phyloP scores from a whole-genome alignment of 2,329 filamentous ascomycete genomes.

The Aspergillus tamarii region DNA sequence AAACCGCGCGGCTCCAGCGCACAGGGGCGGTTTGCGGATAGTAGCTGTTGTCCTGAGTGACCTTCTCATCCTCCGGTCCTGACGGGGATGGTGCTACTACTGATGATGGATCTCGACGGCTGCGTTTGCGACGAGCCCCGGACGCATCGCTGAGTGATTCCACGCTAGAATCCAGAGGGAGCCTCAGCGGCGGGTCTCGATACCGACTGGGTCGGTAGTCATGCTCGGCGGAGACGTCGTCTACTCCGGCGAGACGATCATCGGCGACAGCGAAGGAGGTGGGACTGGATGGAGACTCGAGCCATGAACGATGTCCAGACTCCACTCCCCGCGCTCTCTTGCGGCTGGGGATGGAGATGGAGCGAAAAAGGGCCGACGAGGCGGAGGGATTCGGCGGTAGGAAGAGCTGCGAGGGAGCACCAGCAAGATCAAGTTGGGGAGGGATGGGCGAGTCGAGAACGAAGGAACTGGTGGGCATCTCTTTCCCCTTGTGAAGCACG shows the following conservation, averaged over 20 bases:
- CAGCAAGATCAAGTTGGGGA: slow-evolving; percentile 43
- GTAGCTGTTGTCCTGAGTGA: slow-evolving; percentile 7
- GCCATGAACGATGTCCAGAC: slow-evolving; percentile 28
- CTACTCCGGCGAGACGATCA: slow-evolving; percentile 10
- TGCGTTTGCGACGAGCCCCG: slow-evolving; percentile 36
- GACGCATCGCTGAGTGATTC: slow-evolving; percentile 26
- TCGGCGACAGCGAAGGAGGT: slow-evolving; percentile 41
- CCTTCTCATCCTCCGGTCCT: slow-evolving; percentile 22
- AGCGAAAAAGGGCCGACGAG: slow-evolving; percentile 41
- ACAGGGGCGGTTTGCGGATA: slow-evolving; percentile 22
- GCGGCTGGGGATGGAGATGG: slow-evolving; percentile 35
- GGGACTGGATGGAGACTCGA: slow-evolving; percentile 34
- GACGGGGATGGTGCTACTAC: slow-evolving; percentile 25
- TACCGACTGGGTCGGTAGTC: slow-evolving; percentile 48
- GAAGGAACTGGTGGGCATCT: slow-evolving; percentile 36
- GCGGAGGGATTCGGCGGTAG: slow-evolving; percentile 41
- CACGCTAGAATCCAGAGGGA: slow-evolving; percentile 31
- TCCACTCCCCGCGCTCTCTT: slow-evolving; percentile 35
- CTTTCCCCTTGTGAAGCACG: background rate
- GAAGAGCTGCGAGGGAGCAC: slow-evolving; percentile 42
- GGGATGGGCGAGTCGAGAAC: slow-evolving; percentile 40
- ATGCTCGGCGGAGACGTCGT: slow-evolving; percentile 9
- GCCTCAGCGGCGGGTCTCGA: slow-evolving; percentile 31
- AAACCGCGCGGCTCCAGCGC: slow-evolving; percentile 47
- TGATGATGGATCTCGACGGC: slow-evolving; percentile 34